Percentiles rank a stretch among this genome's conserved stretches.
Evolutionary conservation across 306 rosid species (phyloP).

Genomic region (Lotus japonicus): DNA sequence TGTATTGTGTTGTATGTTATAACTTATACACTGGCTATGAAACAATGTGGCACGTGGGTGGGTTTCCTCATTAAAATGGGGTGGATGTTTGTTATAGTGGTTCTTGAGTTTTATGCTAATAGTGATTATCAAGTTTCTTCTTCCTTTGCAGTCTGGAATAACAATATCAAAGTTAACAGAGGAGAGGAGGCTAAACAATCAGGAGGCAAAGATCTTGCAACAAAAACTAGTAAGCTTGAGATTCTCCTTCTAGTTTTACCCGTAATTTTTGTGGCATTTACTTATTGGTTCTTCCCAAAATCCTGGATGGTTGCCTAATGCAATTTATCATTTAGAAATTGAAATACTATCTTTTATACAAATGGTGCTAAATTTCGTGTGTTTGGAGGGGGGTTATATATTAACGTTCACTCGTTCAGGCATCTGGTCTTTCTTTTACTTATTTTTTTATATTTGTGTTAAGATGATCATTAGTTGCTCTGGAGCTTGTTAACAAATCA

Average conservation of each 20-base stretch:
- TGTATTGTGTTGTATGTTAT: background rate
- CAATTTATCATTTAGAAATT: background rate
- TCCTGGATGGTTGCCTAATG: background rate
- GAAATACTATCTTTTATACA: background rate
- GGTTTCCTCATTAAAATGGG: constrained; percentile 6
- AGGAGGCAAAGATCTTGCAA: constrained; percentile 46
- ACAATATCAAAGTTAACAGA: constrained; percentile 59
- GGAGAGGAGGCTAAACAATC: constrained; percentile 58
- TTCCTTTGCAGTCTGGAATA: constrained; percentile 53
- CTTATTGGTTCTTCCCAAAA: constrained; percentile 4
- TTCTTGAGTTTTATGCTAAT: constrained; percentile 5
- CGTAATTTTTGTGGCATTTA: constrained; percentile 1
- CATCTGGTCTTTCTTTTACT: background rate
- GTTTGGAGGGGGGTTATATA: background rate
- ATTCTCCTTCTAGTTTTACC: background rate
- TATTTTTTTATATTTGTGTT: background rate
- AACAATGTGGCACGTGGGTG: background rate
- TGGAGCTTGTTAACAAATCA: background rate
- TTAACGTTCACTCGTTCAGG: background rate
- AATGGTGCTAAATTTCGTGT: background rate
- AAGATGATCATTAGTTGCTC: background rate
- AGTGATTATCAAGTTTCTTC: background rate
- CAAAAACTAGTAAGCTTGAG: constrained; percentile 52
- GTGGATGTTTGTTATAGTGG: background rate
- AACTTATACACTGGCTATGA: background rate